These are phyloP conservation scores for Penicillium sp. DNA, from an alignment of 2,329 filamentous ascomycete genomes.

Conservation along the genomic window DNA sequence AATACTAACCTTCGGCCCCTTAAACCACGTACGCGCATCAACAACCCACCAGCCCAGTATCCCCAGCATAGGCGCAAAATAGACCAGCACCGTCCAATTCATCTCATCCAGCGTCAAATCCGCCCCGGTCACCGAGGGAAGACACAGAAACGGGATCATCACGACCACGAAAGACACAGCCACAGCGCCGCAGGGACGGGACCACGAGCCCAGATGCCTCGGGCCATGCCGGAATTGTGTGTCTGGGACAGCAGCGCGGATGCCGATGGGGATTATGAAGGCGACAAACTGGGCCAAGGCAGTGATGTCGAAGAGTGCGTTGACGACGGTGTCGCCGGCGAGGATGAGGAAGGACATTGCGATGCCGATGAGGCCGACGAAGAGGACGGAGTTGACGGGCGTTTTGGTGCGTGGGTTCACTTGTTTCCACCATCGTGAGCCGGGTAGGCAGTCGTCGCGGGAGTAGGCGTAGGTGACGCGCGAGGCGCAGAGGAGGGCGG, in stretches of 20 bases:
- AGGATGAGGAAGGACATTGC: conserved; percentile 62
- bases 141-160: conserved; percentile 66
- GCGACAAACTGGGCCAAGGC: conserved; percentile 63
- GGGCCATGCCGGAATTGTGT: conserved; percentile 63
- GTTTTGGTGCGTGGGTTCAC: conserved; percentile 61
- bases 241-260: conserved; percentile 51
- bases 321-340: conserved; percentile 58
- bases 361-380: conserved; percentile 59
- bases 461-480: conserved; percentile 71
- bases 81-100: conserved; percentile 68
- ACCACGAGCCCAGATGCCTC: conserved; percentile 63
- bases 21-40: conserved; percentile 65
- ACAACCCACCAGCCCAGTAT: conserved; percentile 62
- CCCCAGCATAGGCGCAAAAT: conserved; percentile 59
- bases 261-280: conserved; percentile 42
- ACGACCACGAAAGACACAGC: conserved; percentile 59
- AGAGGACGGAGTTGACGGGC: conserved; percentile 67
- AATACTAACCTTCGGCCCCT: conserved; percentile 65
- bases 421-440: conserved; percentile 54
- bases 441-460: conserved; percentile 62
- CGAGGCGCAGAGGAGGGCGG: conserved; percentile 64
- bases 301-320: conserved; percentile 66
- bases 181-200: conserved; percentile 53
- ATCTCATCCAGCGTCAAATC: conserved; percentile 54
- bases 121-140: conserved; percentile 55